phyloP scores from a whole-genome alignment of 106 monocot genomes.

The Dendrobium catenatum region DNA sequence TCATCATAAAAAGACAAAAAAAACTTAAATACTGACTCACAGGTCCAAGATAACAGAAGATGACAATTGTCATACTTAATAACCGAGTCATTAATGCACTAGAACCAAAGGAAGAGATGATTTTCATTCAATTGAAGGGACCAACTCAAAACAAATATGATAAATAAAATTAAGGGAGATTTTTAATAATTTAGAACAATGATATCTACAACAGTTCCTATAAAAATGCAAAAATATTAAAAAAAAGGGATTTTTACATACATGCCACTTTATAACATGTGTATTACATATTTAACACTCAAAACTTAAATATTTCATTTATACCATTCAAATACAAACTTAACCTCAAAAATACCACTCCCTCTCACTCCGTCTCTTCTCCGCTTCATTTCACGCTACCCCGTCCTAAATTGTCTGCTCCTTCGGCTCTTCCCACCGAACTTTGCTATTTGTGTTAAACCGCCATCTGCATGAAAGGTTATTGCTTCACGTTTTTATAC shows the following conservation, averaged over 20 bases:
- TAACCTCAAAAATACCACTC: too few relatives aligned
- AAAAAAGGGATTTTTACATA: background rate
- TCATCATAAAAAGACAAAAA: background rate
- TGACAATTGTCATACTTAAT: background rate
- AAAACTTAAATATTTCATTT: too few relatives aligned
- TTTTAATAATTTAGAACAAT: background rate
- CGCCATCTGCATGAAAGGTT: too few relatives aligned
- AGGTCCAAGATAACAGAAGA: background rate
- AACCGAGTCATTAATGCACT: background rate
- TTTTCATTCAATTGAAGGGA: background rate
- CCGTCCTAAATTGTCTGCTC: too few relatives aligned
- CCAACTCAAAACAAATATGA: background rate
- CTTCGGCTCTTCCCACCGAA: too few relatives aligned
- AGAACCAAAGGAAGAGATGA: background rate
- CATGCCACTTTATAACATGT: too few relatives aligned
- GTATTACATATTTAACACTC: too few relatives aligned
- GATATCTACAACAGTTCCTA: background rate
- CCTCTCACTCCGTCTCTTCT: too few relatives aligned
- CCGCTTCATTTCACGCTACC: too few relatives aligned
- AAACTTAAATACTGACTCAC: background rate
- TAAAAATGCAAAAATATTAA: background rate
- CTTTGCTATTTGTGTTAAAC: too few relatives aligned
- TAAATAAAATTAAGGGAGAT: background rate
- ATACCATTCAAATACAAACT: too few relatives aligned
- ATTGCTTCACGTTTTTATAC: too few relatives aligned